Evolutionary conservation across 2,329 filamentous ascomycete species (phyloP), one percentile per base, ranked within the genome.

Genomic region (Emericellopsis atlantica): DNA sequence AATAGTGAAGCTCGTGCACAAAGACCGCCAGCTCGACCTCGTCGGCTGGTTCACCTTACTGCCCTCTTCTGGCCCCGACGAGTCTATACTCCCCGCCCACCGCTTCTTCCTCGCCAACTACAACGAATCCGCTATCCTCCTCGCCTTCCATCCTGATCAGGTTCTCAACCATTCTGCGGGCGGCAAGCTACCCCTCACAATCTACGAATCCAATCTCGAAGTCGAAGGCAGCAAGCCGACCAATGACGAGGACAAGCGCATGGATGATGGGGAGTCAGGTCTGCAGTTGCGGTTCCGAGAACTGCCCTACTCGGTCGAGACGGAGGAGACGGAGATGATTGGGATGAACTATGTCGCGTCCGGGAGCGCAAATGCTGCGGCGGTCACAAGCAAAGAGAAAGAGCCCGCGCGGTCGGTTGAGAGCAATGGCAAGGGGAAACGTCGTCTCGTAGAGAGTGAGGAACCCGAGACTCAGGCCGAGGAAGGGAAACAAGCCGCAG

Each of bases 261-360:
- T 90, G 64, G 83, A 86, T 47, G 58, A 71, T 56, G 61, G 76
- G 26, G 58, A 66, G 1, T 61, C 76, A 29, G 58, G 66, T 3
- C 56, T 79, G 21, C 75, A 72, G 39, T 70, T 92, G 45, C 82
- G 76, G 52, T 96, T 96, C 61, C 76, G 81, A 44, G 83, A 93
- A 54, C 63, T 96, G 9, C 77, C 82, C 2, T 96, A 92, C 59
- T 82, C 82, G 0, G 80, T 96, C 2, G 92, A 96, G 63, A 95
- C 89, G 0, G 87, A 86, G 9, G 89, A 96, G 59, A 89, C 89
- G 1, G 92, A 98, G 61, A 95, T 95, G 88, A 96, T 98, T 49
- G 84, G 85, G 50, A 85, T 98, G 53, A 88, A 95, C 60, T 94
- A 89, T 49, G 83, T 98, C 16, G 89, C 90, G 1, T 86, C 81